Evolutionary conservation across 441 rosid genomes (phyloP).

Genomic region (Populus hybrid): DNA sequence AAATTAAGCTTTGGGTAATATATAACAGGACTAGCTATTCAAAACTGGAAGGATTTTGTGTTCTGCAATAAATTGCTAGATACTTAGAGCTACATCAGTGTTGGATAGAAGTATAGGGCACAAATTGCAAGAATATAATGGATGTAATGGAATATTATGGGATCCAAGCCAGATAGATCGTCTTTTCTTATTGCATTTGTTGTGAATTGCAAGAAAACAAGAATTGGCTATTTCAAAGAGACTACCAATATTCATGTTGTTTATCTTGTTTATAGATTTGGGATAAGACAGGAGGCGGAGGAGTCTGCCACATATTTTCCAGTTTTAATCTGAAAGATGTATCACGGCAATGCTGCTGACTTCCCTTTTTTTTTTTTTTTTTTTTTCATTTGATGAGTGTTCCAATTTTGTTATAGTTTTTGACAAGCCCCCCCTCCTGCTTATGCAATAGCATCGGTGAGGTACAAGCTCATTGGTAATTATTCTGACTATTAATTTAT

Average conservation of each 20-base stretch:
- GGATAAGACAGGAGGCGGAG: no score
- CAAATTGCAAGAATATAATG: no score
- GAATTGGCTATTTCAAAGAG: neutral
- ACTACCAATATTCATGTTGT: neutral
- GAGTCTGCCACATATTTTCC: neutral
- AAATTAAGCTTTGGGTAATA: neutral
- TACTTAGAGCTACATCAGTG: no score
- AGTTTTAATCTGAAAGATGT: neutral
- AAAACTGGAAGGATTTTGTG: no score
- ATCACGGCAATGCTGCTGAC: neutral
- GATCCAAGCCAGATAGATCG: neutral
- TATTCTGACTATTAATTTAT: slow-evolving; percentile 1
- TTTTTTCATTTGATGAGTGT: neutral
- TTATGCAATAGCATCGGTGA: neutral
- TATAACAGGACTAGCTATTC: no score
- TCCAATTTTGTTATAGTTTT: no score
- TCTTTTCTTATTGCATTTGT: neutral
- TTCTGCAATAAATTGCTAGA: no score
- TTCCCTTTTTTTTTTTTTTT: no score
- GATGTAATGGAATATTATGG: neutral
- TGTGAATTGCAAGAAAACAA: neutral
- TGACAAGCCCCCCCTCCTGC: no score
- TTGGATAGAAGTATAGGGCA: no score
- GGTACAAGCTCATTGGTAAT: neutral
- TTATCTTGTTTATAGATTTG: neutral